Evolutionary conservation across 2,329 filamentous ascomycete species (phyloP).

Genomic region (Fusarium heterosporum): DNA sequence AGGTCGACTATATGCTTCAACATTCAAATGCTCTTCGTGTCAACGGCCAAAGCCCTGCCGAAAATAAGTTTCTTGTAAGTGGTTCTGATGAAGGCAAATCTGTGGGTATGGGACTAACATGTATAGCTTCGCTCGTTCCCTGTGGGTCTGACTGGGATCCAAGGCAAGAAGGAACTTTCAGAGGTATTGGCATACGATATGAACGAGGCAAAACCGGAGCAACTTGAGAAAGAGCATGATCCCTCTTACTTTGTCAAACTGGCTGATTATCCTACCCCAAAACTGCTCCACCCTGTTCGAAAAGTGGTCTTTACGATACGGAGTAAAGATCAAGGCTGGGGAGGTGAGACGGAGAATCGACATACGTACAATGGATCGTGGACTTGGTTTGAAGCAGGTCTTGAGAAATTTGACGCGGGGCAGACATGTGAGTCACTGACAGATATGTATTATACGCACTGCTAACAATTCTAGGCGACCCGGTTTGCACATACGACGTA

Average conservation of each 20-base stretch:
- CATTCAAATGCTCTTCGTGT: constrained; percentile 42
- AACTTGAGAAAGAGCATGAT: constrained; percentile 46
- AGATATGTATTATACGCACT: rapidly evolving
- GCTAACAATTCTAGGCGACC: constrained; percentile 44
- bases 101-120: constrained; percentile 4
- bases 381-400: constrained; percentile 73
- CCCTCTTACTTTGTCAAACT: constrained; percentile 49
- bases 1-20: constrained; percentile 46
- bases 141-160: constrained; percentile 51
- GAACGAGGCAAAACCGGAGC: constrained; percentile 47
- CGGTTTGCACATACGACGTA: constrained; percentile 48
- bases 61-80: constrained; percentile 54
- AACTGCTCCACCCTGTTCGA: constrained; percentile 63
- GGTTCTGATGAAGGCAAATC: background rate
- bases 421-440: constrained; percentile 45
- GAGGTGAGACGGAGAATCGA: constrained; percentile 47
- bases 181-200: constrained; percentile 49
- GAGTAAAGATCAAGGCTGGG: constrained; percentile 71
- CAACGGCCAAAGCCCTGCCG: constrained; percentile 33
- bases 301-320: constrained; percentile 71
- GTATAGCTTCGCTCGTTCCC: constrained; percentile 55
- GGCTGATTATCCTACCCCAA: constrained; percentile 55
- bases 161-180: constrained; percentile 44
- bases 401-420: constrained; percentile 64
- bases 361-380: constrained; percentile 62